phyloP scores from a whole-genome alignment of 139 green algal genomes.

The Zygnema cylindricum region DNA sequence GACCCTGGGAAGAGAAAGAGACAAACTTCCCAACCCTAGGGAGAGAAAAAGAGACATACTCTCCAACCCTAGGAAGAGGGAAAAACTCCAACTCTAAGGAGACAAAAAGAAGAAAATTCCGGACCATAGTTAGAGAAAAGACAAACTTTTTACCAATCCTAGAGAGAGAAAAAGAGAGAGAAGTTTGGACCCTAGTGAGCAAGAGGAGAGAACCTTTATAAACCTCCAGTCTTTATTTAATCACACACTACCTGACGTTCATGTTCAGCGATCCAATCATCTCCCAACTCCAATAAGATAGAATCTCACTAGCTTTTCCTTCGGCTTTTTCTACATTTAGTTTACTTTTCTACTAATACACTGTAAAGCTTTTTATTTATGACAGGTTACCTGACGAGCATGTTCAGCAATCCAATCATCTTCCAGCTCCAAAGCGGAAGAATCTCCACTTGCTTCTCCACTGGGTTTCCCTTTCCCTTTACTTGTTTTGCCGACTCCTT shows the following conservation, averaged over 20 bases:
- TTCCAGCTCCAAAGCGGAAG: neutral
- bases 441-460: neutral
- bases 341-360: neutral
- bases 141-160: too few relatives aligned
- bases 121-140: too few relatives aligned
- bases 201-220: too few relatives aligned
- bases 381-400: conserved; percentile 33
- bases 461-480: neutral
- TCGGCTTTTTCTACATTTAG: neutral
- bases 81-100: too few relatives aligned
- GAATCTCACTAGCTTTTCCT: neutral
- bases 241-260: conserved; percentile 28
- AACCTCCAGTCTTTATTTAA: neutral
- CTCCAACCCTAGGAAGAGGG: too few relatives aligned
- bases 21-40: too few relatives aligned
- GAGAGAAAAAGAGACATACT: too few relatives aligned
- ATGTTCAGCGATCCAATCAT: conserved; percentile 40
- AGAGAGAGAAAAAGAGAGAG: too few relatives aligned
- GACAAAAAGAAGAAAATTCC: too few relatives aligned
- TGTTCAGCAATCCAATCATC: conserved; percentile 41
- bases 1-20: too few relatives aligned
- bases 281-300: neutral
- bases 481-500: neutral
- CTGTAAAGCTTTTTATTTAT: neutral
- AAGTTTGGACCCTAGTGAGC: too few relatives aligned